phyloP scores from a whole-genome alignment of 495 filamentous ascomycete species.

The Penicillium arizonense region DNA sequence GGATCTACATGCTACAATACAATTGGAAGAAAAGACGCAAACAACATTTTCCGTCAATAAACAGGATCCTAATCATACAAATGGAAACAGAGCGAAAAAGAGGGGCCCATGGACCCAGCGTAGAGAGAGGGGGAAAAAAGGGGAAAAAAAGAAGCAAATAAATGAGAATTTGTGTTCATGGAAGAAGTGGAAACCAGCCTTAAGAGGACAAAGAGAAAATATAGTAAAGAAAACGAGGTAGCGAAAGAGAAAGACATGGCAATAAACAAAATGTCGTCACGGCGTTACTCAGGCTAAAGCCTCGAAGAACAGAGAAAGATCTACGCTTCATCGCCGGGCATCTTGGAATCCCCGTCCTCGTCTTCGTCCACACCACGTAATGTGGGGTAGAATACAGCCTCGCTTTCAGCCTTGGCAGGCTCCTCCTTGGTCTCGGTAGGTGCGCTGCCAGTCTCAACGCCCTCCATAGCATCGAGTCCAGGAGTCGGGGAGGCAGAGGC shows the following conservation, averaged over 20 bases:
- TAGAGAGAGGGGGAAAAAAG: constrained; percentile 2
- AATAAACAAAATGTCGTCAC: constrained; percentile 23
- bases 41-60: constrained; percentile 23
- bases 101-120: not conserved
- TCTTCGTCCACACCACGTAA: constrained; percentile 45
- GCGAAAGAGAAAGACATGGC: constrained; percentile 4
- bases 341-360: constrained; percentile 42
- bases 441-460: constrained; percentile 27
- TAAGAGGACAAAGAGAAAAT: not conserved
- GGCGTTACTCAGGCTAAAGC: constrained; percentile 17
- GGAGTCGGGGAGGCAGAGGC: constrained; percentile 18
- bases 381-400: constrained; percentile 45
- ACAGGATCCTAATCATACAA: constrained; percentile 18
- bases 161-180: not conserved
- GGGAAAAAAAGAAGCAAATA: not conserved
- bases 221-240: not conserved
- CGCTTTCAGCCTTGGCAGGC: constrained; percentile 21
- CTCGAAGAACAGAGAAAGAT: not conserved
- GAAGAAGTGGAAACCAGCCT: not conserved
- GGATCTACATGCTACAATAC: not conserved
- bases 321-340: constrained; percentile 28
- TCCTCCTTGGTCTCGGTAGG: constrained; percentile 19
- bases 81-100: constrained; percentile 9
- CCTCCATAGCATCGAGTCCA: constrained; percentile 38
- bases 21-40: constrained; percentile 15